Evolutionary conservation across 1,139 yeast genomes (phyloP).

Genomic region (Arxiozyma bovina): DNA sequence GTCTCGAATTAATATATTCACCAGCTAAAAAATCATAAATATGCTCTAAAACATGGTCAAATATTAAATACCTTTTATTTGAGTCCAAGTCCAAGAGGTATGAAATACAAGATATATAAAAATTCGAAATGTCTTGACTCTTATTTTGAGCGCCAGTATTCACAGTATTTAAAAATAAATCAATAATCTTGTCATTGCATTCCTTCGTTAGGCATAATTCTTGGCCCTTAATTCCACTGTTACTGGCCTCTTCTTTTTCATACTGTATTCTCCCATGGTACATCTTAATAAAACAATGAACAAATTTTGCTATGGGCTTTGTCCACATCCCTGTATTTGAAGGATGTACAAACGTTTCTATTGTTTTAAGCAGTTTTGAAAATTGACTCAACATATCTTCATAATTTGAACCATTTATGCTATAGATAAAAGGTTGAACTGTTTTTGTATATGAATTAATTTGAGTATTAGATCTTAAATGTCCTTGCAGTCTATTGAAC

Average conservation of each 20-base stretch:
- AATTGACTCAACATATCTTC: conserved; percentile 48
- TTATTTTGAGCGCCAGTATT: conserved; percentile 75
- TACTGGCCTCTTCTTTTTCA: conserved; percentile 16
- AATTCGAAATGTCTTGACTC: conserved; percentile 46
- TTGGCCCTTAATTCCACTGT: conserved; percentile 24
- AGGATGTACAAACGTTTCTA: conserved; percentile 89
- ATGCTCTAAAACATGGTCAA: conserved; percentile 62
- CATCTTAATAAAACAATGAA: conserved; percentile 47
- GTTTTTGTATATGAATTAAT: conserved; percentile 50
- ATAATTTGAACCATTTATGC: conserved; percentile 47
- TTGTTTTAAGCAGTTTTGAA: conserved; percentile 50
- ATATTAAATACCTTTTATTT: conserved; percentile 35
- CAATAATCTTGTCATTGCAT: conserved; percentile 40
- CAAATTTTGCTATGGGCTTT: conserved; percentile 53
- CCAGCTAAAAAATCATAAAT: conserved; percentile 75
- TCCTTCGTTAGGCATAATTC: conserved; percentile 28
- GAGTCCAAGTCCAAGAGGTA: conserved; percentile 61
- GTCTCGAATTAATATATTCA: conserved; percentile 70
- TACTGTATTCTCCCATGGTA: conserved; percentile 45
- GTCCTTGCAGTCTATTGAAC: conserved; percentile 41
- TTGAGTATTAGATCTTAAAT: conserved; percentile 46
- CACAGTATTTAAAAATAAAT: conserved; percentile 46
- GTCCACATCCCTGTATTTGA: conserved; percentile 88
- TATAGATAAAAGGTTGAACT: conserved; percentile 56
- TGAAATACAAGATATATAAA: conserved; percentile 54